Percentiles rank a stretch among this genome's conserved stretches.
Conservation (phyloP, 768 basidiomycete species). For the Auriscalpium microsporum region DNA sequence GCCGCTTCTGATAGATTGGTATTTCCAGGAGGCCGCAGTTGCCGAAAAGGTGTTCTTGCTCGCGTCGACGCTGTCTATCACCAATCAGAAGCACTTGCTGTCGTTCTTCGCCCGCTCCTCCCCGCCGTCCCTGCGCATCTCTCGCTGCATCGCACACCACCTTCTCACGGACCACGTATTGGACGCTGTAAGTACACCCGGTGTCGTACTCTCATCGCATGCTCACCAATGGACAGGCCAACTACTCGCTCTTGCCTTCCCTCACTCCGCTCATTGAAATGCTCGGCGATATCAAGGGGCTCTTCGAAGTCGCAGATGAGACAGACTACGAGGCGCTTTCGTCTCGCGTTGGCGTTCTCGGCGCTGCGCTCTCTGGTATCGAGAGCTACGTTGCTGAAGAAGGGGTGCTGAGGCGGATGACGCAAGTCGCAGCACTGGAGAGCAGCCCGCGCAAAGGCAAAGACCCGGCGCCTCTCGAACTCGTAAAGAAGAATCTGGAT, state of each 20-base stretch:
- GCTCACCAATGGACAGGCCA: background rate
- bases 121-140: constrained; percentile 43
- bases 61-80: constrained; percentile 31
- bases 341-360: constrained; percentile 48
- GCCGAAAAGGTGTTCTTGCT: constrained; percentile 38
- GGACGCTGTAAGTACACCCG: constrained; percentile 1
- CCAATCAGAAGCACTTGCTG: constrained; percentile 43
- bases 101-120: constrained; percentile 45
- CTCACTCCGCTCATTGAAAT: constrained; percentile 47
- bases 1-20: background rate
- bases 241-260: constrained; percentile 38
- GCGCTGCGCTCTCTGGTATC: constrained; percentile 49
- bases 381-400: constrained; percentile 49
- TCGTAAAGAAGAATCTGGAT: constrained; percentile 41
- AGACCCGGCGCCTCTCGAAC: constrained; percentile 38
- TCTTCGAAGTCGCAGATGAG: constrained; percentile 13
- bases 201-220: background rate
- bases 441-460: constrained; percentile 21
- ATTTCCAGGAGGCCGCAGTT: constrained; percentile 36
- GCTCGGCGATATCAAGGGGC: constrained; percentile 35
- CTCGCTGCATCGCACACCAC: constrained; percentile 47
- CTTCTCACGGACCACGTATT: constrained; percentile 29
- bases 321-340: constrained; percentile 55
- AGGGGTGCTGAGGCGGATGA: constrained; percentile 1
- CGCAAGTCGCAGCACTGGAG: background rate